A percentile compares a stretch with the other conserved stretches of the same genome.
Conservation (phyloP, 2,329 filamentous ascomycete genomes). For the Claviceps monticola region DNA sequence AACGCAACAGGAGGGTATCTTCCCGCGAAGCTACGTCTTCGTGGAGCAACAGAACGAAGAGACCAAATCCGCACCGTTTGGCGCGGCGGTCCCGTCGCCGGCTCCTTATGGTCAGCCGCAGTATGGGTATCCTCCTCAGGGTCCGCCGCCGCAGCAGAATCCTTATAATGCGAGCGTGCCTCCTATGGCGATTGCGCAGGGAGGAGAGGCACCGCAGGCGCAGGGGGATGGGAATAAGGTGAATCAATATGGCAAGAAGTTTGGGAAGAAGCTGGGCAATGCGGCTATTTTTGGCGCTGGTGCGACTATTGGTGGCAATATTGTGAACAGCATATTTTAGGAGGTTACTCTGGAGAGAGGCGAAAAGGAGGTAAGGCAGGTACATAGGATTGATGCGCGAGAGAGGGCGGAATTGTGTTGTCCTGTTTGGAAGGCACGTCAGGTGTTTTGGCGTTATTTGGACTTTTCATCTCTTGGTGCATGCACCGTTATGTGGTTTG, state of each 20-base stretch:
- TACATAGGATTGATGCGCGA: background rate
- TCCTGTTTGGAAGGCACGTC: background rate
- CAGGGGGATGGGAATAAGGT: slow-evolving; percentile 44
- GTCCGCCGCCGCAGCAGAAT: slow-evolving; percentile 37
- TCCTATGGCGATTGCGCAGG: slow-evolving; percentile 57
- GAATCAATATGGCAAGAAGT: slow-evolving; percentile 74
- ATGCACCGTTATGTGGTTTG: too few relatives aligned
- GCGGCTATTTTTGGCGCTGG: slow-evolving; percentile 83
- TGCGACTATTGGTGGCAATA: slow-evolving; percentile 76
- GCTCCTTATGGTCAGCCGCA: slow-evolving; percentile 22
- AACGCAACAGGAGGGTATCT: slow-evolving; percentile 79
- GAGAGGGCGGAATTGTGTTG: background rate
- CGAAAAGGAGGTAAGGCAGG: background rate
- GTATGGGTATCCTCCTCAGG: slow-evolving; percentile 15
- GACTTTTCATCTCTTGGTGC: background rate
- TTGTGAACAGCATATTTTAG: slow-evolving; percentile 84
- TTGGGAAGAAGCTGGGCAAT: slow-evolving; percentile 80
- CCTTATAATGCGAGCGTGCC: slow-evolving; percentile 60
- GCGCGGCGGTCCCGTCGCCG: slow-evolving; percentile 17
- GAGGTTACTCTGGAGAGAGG: background rate
- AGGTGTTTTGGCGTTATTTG: background rate
- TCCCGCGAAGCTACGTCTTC: slow-evolving; percentile 82
- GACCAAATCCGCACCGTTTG: slow-evolving; percentile 23
- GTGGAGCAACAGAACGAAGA: slow-evolving; percentile 51
- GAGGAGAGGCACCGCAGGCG: slow-evolving; percentile 20